These are phyloP conservation scores for Harringtonia aguacate DNA, from an alignment of 2,329 filamentous ascomycete genomes.

Conservation along the genomic window DNA sequence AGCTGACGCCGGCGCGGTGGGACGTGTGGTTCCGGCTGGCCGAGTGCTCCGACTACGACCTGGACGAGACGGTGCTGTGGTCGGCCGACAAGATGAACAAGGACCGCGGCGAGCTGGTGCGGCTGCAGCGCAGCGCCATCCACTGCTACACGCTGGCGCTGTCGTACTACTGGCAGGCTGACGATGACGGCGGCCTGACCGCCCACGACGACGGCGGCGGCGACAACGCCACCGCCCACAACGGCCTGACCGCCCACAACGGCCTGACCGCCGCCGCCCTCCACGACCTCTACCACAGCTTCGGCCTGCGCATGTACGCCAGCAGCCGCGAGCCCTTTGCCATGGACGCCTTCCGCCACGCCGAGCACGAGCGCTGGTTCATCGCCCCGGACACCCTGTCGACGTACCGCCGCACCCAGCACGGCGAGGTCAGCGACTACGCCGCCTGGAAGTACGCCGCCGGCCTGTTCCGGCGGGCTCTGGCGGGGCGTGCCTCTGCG, in stretches of 20 bases:
- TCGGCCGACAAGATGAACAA: slow-evolving; percentile 87
- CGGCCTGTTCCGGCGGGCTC: slow-evolving; percentile 43
- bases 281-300: slow-evolving; percentile 49
- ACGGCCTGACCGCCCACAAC: neutral
- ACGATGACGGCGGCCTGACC: slow-evolving; percentile 16
- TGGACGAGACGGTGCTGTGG: slow-evolving; percentile 83
- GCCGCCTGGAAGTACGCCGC: slow-evolving; percentile 53
- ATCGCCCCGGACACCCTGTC: slow-evolving; percentile 38
- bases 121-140: slow-evolving; percentile 68
- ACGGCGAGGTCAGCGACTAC: slow-evolving; percentile 47
- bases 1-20: slow-evolving; percentile 74
- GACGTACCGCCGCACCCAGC: slow-evolving; percentile 40
- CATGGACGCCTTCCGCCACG: slow-evolving; percentile 49
- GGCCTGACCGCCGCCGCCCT: slow-evolving; percentile 30
- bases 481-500: slow-evolving; percentile 39
- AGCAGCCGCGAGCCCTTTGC: slow-evolving; percentile 52
- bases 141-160: slow-evolving; percentile 62
- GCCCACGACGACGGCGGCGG: slow-evolving; percentile 21
- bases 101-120: slow-evolving; percentile 61
- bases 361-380: slow-evolving; percentile 46
- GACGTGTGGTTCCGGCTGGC: slow-evolving; percentile 84
- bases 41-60: slow-evolving; percentile 77
- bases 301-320: slow-evolving; percentile 51
- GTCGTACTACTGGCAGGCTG: slow-evolving; percentile 38
- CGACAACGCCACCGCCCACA: too few relatives aligned